These are phyloP conservation scores for Grosmannia serpens DNA, from an alignment of 2,329 filamentous ascomycete genomes.

Conservation along the genomic window DNA sequence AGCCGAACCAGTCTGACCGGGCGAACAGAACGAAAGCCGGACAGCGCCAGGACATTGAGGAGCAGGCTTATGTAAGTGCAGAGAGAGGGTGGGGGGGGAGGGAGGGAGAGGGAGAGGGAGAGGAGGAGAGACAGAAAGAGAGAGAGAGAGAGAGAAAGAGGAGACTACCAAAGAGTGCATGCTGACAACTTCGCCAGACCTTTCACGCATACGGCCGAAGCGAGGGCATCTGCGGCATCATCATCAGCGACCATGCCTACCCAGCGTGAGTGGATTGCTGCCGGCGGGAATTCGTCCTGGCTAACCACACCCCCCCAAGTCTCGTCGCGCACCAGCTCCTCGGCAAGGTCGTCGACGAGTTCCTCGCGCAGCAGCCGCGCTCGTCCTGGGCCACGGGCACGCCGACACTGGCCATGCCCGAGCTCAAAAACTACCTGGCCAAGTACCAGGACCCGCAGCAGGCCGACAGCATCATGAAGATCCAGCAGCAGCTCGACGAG, in stretches of 20 bases:
- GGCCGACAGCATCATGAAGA: slow-evolving; percentile 88
- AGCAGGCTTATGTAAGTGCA: slow-evolving; percentile 39
- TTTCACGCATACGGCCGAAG: slow-evolving; percentile 66
- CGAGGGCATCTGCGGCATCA: slow-evolving; percentile 63
- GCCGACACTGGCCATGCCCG: slow-evolving; percentile 34
- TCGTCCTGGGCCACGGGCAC: slow-evolving; percentile 48
- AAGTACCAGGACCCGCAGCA: slow-evolving; percentile 76
- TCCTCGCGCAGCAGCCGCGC: slow-evolving; percentile 57
- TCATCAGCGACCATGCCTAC: slow-evolving; percentile 68
- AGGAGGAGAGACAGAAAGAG: not conserved
- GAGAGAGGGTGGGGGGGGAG: too few species aligned
- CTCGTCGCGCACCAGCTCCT: slow-evolving; percentile 79
- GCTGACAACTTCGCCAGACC: slow-evolving; percentile 2
- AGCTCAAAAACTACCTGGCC: slow-evolving; percentile 63
- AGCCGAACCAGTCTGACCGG: not conserved
- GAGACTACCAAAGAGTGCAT: too few species aligned
- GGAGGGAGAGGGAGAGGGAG: not conserved
- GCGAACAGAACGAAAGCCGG: slow-evolving; percentile 43
- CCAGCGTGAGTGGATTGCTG: slow-evolving; percentile 34
- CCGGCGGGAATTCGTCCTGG: too few species aligned
- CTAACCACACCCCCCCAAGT: slow-evolving; percentile 15
- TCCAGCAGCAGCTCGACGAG: slow-evolving; percentile 93
- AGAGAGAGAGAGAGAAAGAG: not conserved
- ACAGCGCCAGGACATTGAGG: slow-evolving; percentile 78
- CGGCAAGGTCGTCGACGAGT: slow-evolving; percentile 80